A percentile compares a stretch with the other conserved stretches of the same genome.
Conservation (phyloP, 2,329 filamentous ascomycete species). For the Leptographium radiaticola region DNA sequence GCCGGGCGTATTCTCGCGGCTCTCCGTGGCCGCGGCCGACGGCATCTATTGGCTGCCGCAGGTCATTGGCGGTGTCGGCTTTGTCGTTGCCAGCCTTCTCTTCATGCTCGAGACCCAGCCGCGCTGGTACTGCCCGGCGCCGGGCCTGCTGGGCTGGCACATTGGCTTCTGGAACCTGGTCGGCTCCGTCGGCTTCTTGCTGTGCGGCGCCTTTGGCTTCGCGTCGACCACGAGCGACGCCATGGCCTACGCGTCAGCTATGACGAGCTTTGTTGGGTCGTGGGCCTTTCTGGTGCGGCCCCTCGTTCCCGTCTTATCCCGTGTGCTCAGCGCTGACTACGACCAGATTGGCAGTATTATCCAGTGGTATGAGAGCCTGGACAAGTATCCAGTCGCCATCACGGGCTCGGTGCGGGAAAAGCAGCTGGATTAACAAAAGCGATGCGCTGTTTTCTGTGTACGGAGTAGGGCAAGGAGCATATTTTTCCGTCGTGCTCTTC, state of each 20-base stretch:
- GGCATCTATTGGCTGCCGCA: constrained; percentile 51
- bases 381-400: constrained; percentile 19
- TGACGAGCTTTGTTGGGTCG: constrained; percentile 36
- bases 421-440: background rate
- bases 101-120: constrained; percentile 56
- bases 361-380: constrained; percentile 21
- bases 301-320: background rate
- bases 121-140: constrained; percentile 48
- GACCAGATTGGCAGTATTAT: constrained; percentile 17
- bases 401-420: background rate
- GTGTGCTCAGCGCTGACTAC: constrained; percentile 1
- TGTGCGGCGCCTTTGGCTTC: constrained; percentile 44
- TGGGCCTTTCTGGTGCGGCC: constrained; percentile 32
- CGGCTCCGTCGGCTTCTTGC: constrained; percentile 49
- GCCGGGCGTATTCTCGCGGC: constrained; percentile 37
- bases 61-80: constrained; percentile 48
- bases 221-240: constrained; percentile 23
- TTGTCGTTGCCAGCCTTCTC: constrained; percentile 42
- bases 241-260: constrained; percentile 31
- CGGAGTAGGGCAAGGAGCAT: too few species aligned
- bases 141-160: constrained; percentile 48
- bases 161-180: constrained; percentile 54
- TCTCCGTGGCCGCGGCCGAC: constrained; percentile 32
- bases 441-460: background rate
- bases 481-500: too few species aligned